Evolutionary conservation across 2,329 filamentous ascomycete species (phyloP), one percentile per base, ranked within the genome.

Genomic region (Fusarium papillatum): DNA sequence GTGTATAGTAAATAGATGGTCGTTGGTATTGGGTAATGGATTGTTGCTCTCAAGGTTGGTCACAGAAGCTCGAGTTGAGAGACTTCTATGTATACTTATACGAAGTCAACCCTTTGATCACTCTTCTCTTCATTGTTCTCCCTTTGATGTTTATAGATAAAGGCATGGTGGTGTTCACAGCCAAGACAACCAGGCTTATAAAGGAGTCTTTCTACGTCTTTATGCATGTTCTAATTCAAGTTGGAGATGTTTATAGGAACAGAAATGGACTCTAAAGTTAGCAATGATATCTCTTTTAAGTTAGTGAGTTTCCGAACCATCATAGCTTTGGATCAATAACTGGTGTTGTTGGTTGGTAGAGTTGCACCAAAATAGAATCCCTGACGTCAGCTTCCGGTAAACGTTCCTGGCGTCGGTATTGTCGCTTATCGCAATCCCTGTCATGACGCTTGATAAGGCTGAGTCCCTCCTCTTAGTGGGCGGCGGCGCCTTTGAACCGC

Each of bases 371-470:
- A 31, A 62, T 43, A 26, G 22, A 36, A 36, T 63, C 38, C 24
- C 60, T 62, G 62, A 75, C 62, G 61, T 64, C 70, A 64, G 50
- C 64, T 38, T 61, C 41, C 65, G 24, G 36, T 29, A 61, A 46
- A 55, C 53, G 53, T 71, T 60, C 29, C 59, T 50, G 43, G 36
- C 26, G 24, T 41, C 59, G 29, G 50, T 34, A 34, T 43, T 41
- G 36, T 65, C 48, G 39, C 60, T 74, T 65, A 74, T 71, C 71
- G 55, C 38, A 22, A 62, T 17, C 68, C 43, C 26, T 62, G 38
- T 43, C 48, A 64, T 70, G 70, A 48, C 29, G 41, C 38, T 59
- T 43, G 71, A 73, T 73, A 70, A 73, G 65, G 26, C n/a, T n/a
- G 17, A 73, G 34, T 22, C 26, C 24, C 34, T 50, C 46, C 46